A percentile compares a stretch with the other conserved stretches of the same genome.
These are phyloP conservation scores for Hymenochaete sp. DNA, from an alignment of 1,284 basidiomycete species.

Conservation along the genomic window DNA sequence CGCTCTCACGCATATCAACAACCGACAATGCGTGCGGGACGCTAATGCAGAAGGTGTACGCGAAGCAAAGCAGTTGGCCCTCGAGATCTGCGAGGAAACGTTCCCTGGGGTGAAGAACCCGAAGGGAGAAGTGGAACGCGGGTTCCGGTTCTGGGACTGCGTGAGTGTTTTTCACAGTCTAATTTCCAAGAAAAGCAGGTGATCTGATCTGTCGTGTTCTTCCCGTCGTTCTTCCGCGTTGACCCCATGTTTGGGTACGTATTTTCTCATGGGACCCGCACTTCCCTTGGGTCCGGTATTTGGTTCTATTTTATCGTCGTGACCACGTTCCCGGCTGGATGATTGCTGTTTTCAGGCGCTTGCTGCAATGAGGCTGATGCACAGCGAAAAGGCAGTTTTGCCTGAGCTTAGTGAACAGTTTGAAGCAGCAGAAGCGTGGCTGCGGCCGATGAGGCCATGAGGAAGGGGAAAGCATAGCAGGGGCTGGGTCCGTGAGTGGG, in stretches of 20 bases:
- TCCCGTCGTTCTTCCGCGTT: not conserved
- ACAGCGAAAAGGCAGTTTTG: conserved; percentile 72
- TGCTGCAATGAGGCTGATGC: conserved; percentile 80
- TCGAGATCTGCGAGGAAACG: conserved; percentile 88
- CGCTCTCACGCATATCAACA: conserved; percentile 81
- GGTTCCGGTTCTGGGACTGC: conserved; percentile 97
- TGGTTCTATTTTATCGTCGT: not conserved
- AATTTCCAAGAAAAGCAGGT: conserved; percentile 11
- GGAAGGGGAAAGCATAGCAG: too few species aligned
- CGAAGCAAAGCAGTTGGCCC: conserved; percentile 79
- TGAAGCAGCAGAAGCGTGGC: conserved; percentile 88
- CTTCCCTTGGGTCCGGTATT: not conserved
- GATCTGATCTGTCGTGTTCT: conserved; percentile 2
- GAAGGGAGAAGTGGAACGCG: conserved; percentile 82
- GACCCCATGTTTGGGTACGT: not conserved
- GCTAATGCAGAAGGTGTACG: conserved; percentile 68
- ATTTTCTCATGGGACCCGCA: conserved; percentile 8
- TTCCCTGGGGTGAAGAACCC: conserved; percentile 89
- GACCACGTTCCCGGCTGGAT: conserved; percentile 9
- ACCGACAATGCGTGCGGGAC: conserved; percentile 64
- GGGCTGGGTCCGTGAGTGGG: too few species aligned
- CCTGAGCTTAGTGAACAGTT: conserved; percentile 88
- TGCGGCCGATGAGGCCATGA: conserved; percentile 84
- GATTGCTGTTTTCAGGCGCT: conserved; percentile 50
- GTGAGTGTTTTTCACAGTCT: conserved; percentile 43